Evolutionary conservation across 1,284 basidiomycete species (phyloP).

Genomic region (Golubevia sp.): DNA sequence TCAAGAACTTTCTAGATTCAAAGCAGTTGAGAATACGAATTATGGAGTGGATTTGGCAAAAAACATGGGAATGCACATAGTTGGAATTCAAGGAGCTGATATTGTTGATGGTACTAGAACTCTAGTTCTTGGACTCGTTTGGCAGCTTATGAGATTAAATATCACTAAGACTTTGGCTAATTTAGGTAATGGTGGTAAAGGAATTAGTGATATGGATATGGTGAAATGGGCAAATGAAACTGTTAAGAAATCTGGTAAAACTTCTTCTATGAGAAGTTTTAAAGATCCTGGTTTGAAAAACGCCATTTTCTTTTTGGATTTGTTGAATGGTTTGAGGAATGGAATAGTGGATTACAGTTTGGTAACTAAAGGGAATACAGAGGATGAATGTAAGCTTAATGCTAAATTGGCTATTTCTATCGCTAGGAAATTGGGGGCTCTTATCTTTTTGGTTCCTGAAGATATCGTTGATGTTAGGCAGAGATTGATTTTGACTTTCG

Average conservation of each 20-base stretch:
- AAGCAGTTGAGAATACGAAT: constrained; percentile 97
- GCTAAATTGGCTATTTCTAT: constrained; percentile 98
- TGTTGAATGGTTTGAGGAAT: constrained; percentile 86
- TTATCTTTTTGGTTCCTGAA: constrained; percentile 97
- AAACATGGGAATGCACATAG: constrained; percentile 90
- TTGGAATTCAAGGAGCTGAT: constrained; percentile 96
- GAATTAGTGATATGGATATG: constrained; percentile 89
- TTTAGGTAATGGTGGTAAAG: constrained; percentile 74
- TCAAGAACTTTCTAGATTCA: constrained; percentile 87
- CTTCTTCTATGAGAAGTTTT: constrained; percentile 79
- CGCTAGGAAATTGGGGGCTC: constrained; percentile 91
- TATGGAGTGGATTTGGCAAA: constrained; percentile 91
- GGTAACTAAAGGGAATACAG: constrained; percentile 72
- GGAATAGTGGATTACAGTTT: constrained; percentile 92
- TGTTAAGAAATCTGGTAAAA: constrained; percentile 76
- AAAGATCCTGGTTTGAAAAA: constrained; percentile 90
- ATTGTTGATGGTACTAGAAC: constrained; percentile 92
- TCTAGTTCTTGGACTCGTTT: constrained; percentile 90
- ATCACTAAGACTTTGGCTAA: constrained; percentile 88
- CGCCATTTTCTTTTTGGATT: constrained; percentile 89
- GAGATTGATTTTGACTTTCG: constrained; percentile 35
- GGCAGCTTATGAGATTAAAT: constrained; percentile 94
- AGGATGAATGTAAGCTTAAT: constrained; percentile 90
- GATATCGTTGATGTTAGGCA: constrained; percentile 64
- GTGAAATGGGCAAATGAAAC: constrained; percentile 93